phyloP scores from a whole-genome alignment of 1,284 basidiomycete genomes.

The Pyrrhoderma lamaoense region DNA sequence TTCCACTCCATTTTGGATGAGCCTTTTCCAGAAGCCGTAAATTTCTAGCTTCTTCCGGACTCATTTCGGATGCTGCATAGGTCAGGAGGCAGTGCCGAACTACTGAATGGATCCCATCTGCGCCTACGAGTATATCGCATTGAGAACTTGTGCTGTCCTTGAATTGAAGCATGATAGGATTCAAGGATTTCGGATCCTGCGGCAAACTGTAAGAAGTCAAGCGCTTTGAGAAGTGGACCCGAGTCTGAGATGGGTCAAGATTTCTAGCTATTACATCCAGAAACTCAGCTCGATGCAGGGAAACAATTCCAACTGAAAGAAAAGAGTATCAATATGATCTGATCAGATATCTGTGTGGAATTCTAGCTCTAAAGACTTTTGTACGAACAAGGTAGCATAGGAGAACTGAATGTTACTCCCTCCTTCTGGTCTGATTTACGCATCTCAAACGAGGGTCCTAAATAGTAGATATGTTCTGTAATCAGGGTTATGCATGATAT shows the following conservation, averaged over 20 bases:
- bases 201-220: slow-evolving; percentile 32
- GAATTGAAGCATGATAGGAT: slow-evolving; percentile 34
- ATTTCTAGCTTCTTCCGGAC: slow-evolving; percentile 9
- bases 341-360: no score
- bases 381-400: slow-evolving; percentile 27
- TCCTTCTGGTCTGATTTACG: slow-evolving; percentile 30
- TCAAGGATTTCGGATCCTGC: slow-evolving; percentile 14
- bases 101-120: slow-evolving; percentile 37
- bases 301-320: slow-evolving; percentile 29
- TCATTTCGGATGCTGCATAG: slow-evolving; percentile 2
- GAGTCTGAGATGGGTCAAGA: slow-evolving; percentile 26
- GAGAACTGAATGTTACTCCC: slow-evolving; percentile 26
- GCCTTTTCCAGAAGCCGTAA: slow-evolving; percentile 19
- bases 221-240: slow-evolving; percentile 33
- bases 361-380: no score
- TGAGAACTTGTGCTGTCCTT: slow-evolving; percentile 34
- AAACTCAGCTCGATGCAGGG: slow-evolving; percentile 35
- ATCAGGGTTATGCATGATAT: no score
- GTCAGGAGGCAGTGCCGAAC: slow-evolving; percentile 18
- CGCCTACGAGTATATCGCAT: slow-evolving; percentile 43
- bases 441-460: slow-evolving; percentile 28
- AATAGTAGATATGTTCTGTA: no score
- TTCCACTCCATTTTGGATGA: slow-evolving; percentile 31
- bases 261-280: slow-evolving; percentile 33
- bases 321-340: no score